Percentiles rank a stretch among this genome's conserved stretches.
These are phyloP conservation scores for Talaromyces funiculosus DNA, from an alignment of 2,329 filamentous ascomycete genomes.

Conservation along the genomic window DNA sequence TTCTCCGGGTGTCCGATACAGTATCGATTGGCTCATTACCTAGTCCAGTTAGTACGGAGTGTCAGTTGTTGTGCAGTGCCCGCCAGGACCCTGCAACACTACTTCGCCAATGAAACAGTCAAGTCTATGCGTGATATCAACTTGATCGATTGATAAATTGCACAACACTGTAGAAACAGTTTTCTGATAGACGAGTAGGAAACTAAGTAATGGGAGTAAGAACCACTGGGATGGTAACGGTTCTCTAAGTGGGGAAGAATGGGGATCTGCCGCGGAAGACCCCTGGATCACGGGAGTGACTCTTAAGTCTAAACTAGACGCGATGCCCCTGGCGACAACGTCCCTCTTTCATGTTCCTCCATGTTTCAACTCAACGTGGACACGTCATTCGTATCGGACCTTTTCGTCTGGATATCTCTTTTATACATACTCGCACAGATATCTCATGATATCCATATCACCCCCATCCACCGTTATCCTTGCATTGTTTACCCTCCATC, in stretches of 20 bases:
- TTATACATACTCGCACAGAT: neutral
- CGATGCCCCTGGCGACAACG: neutral
- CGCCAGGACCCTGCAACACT: neutral
- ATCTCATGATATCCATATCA: neutral
- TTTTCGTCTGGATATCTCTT: neutral
- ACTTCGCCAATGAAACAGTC: neutral
- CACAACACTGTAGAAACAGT: no score
- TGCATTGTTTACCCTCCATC: neutral
- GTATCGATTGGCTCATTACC: neutral
- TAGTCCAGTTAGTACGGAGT: neutral
- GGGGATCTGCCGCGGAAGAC: slow-evolving; percentile 9
- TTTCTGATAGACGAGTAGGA: neutral
- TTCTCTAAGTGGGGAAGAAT: neutral
- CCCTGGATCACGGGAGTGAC: slow-evolving; percentile 4
- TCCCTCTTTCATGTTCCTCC: neutral
- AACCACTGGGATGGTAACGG: neutral
- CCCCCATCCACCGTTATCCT: neutral
- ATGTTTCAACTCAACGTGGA: slow-evolving; percentile 2
- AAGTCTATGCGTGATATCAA: neutral
- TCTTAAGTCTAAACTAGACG: neutral
- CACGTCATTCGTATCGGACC: slow-evolving; percentile 6
- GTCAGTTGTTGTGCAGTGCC: neutral
- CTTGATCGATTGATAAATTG: neutral
- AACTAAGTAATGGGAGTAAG: neutral
- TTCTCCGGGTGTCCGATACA: neutral